Conservation (phyloP, 139 green algal species). For the Haematococcus lacustris region DNA sequence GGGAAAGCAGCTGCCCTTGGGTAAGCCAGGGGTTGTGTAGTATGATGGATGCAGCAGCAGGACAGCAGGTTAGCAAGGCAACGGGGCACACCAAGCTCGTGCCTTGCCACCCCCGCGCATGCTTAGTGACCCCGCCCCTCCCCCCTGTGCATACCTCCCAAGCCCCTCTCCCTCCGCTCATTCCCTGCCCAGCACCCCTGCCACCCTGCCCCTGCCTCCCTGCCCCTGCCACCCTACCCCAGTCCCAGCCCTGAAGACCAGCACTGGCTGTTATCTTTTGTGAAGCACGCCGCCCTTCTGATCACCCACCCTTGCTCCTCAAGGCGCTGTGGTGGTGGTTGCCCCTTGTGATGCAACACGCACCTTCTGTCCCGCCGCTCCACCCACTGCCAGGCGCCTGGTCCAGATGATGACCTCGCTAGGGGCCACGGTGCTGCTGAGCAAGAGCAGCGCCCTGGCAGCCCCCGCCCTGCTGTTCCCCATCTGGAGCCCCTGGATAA, state of each 20-base stretch:
- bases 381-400: slow-evolving; percentile 30
- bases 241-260: neutral
- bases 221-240: neutral
- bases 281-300: neutral
- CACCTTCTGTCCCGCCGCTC: neutral
- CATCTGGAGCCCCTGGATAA: slow-evolving; percentile 63
- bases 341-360: neutral
- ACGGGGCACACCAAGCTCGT: too few relatives aligned
- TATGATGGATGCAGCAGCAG: neutral
- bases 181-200: too few relatives aligned
- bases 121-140: too few relatives aligned
- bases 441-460: slow-evolving; percentile 53
- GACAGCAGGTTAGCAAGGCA: neutral
- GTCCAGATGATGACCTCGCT: slow-evolving; percentile 52
- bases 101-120: too few relatives aligned
- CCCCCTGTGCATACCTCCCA: too few relatives aligned
- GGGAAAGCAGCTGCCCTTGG: neutral
- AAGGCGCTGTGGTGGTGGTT: neutral
- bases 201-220: neutral
- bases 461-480: slow-evolving; percentile 58
- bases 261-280: neutral
- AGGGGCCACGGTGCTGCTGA: slow-evolving; percentile 42
- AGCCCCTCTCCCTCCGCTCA: too few relatives aligned
- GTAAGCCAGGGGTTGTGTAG: neutral
- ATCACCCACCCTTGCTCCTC: neutral